These are phyloP conservation scores for Mucor plumbeus DNA, from an alignment of 371 early-diverging fungal species.

Conservation along the genomic window DNA sequence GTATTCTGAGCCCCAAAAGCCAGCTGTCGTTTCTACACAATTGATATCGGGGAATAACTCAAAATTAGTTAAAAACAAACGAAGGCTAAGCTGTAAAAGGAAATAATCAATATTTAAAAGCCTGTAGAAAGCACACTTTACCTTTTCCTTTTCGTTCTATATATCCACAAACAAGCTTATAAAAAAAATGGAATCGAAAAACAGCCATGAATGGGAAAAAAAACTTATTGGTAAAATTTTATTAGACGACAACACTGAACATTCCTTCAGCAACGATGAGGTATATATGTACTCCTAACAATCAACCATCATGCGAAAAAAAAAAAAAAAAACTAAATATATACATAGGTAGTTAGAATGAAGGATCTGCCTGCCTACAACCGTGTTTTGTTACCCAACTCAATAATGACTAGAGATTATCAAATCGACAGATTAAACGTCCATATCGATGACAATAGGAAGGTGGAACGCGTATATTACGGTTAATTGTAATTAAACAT, in stretches of 20 bases:
- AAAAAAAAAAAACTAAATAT: neutral
- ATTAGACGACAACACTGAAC: constrained; percentile 1
- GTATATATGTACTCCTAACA: neutral
- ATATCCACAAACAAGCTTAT: neutral
- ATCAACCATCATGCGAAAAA: neutral
- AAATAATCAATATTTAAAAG: neutral
- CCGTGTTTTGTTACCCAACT: constrained; percentile 33
- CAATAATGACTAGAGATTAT: constrained; percentile 41
- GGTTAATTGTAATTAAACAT: too few relatives aligned
- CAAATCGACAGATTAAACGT: constrained; percentile 46
- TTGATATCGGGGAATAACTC: too few relatives aligned
- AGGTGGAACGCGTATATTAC: constrained; percentile 18
- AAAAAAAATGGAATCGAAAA: neutral
- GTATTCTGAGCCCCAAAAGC: too few relatives aligned
- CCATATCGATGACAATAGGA: constrained; percentile 29
- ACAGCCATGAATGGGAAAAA: constrained; percentile 10
- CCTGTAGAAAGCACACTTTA: neutral
- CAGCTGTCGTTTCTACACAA: too few relatives aligned
- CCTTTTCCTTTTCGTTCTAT: neutral
- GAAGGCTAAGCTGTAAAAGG: too few relatives aligned
- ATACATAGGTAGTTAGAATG: constrained; percentile 11
- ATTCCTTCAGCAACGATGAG: neutral
- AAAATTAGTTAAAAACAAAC: too few relatives aligned
- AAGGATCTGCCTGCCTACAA: constrained; percentile 38
- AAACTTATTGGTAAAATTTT: constrained; percentile 14